Base-by-base conservation (phyloP, 345 rosid species). In the Lenwebbia sp. region DNA sequence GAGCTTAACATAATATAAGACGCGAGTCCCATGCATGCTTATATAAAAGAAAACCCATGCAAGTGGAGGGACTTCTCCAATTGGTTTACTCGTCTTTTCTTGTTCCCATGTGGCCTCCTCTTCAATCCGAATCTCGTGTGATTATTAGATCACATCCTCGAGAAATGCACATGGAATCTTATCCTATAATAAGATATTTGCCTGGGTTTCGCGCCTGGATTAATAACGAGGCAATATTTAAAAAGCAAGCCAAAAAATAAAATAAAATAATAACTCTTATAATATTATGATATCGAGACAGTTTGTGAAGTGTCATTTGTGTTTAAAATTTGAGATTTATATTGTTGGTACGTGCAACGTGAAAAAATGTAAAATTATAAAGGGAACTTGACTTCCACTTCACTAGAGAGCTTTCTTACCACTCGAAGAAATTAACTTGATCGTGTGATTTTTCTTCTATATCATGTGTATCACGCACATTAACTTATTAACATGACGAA, bases 281-380 rank as follows among this genome's bases (percentile, higher is more conserved):
- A 25, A 26, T n/a, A 0, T 17, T 17, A 17, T 0, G 13, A 65
- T 33, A 22, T 17, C 13, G 1, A 65, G 5, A 54, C 9, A 54
- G 23, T 54, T 54, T 54, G 23, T 19, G 23, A 33, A 65, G 44
- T 10, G 44, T 65, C 1, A 4, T 13, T 33, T 4, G 44, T 2
- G 13, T 33, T 33, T 65, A 8, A 22, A 54, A 33, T 6, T 15
- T 33, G 44, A 3, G 40, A 33, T 17, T 6, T 17, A 8, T 8
- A 33, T 17, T 2, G 0, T 28, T 4, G 13, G 6, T 28, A 60
- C 0, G 0, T 14, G 5, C 10, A 14, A 60, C 1, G 4, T 28
- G 21, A 30, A 30, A 30, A 33, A 1, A 10, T 13, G 33, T 10
- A 65, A 9, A 33, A 65, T 17, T 65, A 19, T 33, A 65, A 17